Evolutionary conservation across 805 yeast species (phyloP), one percentile per base, ranked within the genome.

Genomic region (Helenozyma rhizophorensis): DNA sequence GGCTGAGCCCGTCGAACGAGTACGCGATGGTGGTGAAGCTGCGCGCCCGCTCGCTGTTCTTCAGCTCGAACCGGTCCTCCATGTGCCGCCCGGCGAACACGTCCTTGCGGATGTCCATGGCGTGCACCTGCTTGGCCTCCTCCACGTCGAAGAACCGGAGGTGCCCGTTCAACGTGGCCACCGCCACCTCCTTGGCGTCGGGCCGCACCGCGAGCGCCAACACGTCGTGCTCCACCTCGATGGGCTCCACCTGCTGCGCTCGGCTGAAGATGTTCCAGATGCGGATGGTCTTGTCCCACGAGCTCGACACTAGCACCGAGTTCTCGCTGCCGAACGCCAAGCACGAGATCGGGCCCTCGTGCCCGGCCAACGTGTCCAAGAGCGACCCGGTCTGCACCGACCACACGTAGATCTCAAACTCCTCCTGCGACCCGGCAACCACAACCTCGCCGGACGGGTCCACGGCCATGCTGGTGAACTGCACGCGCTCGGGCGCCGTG

Each of bases 381-480:
- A 93, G 65, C 55, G 89, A 96, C 2, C 95, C 82, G 0, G 97
- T 89, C 65, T 93, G 97, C 1, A 93, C 97, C 5, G 96, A 86
- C 98, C 98, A 93, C 21, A 93, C 87, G 53, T 84, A 89, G 38
- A 93, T 84, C 37, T 85, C 95, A 60, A 80, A 93, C 42, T 81
- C 83, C 53, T 89, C 96, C 26, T 80, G 68, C 3, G 96, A 84
- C 2, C 96, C 96, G 3, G 97, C 98, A 51, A 93, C 88, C 2
- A 93, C 93, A 32, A 93, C 80, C 60, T 93, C 98, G 21, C 97
- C 98, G 51, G 95, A 83, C 18, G 97, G 96, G 58, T 93, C 98
- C 26, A 88, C 95, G 0, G 97, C 97, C 39, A 93, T 62, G 33
- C 87, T 76, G 32, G 79, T 80, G 60, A 90, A 93, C 53, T 88